Base-by-base conservation (phyloP, 2,329 filamentous ascomycete genomes). In the Trichoderma koningii region DNA sequence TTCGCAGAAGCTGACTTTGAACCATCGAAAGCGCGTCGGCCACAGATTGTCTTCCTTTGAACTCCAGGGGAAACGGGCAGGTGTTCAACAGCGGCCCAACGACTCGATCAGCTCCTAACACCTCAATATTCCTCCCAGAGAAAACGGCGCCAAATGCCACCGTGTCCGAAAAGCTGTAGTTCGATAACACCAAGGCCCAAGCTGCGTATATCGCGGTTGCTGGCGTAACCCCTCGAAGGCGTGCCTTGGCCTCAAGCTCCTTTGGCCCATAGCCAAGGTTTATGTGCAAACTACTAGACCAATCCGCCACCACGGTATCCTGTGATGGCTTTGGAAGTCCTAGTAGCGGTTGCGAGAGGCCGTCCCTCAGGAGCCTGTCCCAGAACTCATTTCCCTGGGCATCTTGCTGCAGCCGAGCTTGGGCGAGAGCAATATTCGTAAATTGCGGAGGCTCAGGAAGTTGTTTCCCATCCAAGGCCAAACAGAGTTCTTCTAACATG, bases 41-140 rank as follows among this genome's bases (percentile, higher is more conserved):
- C 10, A 38, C 28, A 26, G 44, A n/a, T n/a, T 59, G 55, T 3
- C 14, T 21, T 10, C 48, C 42, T n/a, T 48, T 48, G 7, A 59
- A 59, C 28, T 59, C 19, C 5, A 59, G 19, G 19, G 55, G 15
- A 19, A 59, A 59, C 2, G 55, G 55, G 14, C 44, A 41, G 48
- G 42, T 59, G 26, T 38, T 48, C 1, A 48, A 28, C 14, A 59
- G 44, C 19, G 55, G 55, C 19, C 55, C 42, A 23, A 47, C 55
- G 0, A 48, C 44, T 59, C 28, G 44, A 14, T 48, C 55, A 4
- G 30, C 28, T 38, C 44, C 44, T 10, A 47, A 6, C 2, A 28
- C 28, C 41, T 48, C 28, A 15, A 59, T 59, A 21, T 38, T 59
- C 17, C 55, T 59, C 38, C 55, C 55, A 12, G 55, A 59, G 38